Percentiles rank a stretch among this genome's conserved stretches.
These are phyloP conservation scores for Russula ochroleuca DNA, from an alignment of 768 basidiomycete genomes.

Conservation along the genomic window DNA sequence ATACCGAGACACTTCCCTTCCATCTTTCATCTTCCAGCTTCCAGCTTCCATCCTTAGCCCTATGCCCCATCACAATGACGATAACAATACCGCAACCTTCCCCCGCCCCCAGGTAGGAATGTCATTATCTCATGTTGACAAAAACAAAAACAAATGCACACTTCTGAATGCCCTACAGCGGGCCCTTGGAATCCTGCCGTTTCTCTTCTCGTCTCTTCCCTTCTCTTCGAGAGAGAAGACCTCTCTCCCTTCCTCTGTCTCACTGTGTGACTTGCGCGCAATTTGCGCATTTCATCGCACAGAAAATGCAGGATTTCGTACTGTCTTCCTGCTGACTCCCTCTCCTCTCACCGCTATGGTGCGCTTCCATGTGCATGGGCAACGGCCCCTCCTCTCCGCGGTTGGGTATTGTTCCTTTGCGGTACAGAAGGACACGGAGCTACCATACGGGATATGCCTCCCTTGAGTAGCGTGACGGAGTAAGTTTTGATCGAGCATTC, in stretches of 20 bases:
- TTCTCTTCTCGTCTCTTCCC: slow-evolving; percentile 1
- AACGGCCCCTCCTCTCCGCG: too few species aligned
- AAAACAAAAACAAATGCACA: not conserved
- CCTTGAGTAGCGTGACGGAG: not conserved
- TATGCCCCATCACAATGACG: not conserved
- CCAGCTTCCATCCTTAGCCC: slow-evolving; percentile 3
- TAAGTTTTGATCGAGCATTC: not conserved
- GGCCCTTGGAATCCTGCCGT: not conserved
- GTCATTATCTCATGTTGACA: not conserved
- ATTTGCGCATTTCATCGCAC: not conserved
- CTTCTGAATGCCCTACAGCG: not conserved
- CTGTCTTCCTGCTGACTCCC: not conserved
- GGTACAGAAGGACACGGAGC: not conserved
- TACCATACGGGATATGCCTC: not conserved
- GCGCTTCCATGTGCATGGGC: not conserved
- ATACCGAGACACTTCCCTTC: not conserved
- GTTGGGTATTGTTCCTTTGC: not conserved
- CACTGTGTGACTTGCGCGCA: not conserved
- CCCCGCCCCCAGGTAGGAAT: not conserved
- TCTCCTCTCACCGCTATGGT: not conserved
- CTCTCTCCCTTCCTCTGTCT: not conserved
- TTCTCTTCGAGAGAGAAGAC: not conserved
- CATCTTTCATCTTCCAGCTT: not conserved
- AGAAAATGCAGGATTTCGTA: not conserved
- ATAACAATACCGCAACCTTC: not conserved